Conservation (phyloP, 305 asterid species). For the Coffea humblotiana region DNA sequence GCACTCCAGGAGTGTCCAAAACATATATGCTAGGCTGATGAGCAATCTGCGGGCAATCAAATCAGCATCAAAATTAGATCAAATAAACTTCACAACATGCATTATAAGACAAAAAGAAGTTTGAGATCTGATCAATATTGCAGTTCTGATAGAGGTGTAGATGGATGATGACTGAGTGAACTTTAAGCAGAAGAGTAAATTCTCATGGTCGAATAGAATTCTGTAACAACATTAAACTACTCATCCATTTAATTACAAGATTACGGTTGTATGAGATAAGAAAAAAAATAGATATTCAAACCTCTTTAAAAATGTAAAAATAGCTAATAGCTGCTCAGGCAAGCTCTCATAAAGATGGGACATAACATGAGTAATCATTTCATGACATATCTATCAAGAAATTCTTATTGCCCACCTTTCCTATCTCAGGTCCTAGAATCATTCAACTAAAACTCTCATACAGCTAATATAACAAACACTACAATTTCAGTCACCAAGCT, state of each 20-base stretch:
- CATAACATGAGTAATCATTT: not conserved
- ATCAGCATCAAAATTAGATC: not conserved
- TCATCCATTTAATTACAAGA: not conserved
- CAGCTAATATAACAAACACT: not conserved
- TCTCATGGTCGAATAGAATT: not conserved
- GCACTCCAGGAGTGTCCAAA: conserved; percentile 90
- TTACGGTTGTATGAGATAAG: not conserved
- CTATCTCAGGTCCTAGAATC: not conserved
- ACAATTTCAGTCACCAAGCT: too few species aligned
- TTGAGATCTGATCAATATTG: not conserved
- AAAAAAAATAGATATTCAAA: not conserved
- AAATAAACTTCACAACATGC: not conserved
- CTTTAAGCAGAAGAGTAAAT: not conserved
- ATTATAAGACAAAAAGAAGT: not conserved
- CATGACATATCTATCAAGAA: not conserved
- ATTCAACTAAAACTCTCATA: not conserved
- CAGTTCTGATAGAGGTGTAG: not conserved
- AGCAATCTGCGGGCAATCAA: conserved; percentile 59
- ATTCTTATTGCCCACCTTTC: not conserved
- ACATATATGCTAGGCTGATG: conserved; percentile 92
- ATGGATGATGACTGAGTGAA: not conserved
- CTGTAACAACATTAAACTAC: not conserved
- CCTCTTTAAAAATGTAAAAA: not conserved
- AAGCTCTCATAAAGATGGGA: not conserved
- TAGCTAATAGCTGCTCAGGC: not conserved